phyloP scores from a whole-genome alignment of 129 eudicot genomes.

The Lactuca sativa region DNA sequence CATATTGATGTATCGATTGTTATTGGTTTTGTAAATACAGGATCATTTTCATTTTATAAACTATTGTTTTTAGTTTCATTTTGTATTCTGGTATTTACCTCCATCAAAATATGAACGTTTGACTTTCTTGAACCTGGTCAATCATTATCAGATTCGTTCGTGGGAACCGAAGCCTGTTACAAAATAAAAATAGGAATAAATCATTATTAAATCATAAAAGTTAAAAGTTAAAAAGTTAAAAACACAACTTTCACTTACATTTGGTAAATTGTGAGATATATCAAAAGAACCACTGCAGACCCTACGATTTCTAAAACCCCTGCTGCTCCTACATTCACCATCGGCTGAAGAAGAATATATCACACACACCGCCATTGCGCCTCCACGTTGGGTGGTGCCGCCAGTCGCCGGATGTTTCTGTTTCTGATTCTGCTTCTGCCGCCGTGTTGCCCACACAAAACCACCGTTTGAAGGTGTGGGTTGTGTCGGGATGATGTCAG shows the following conservation, averaged over 20 bases:
- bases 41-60: constrained; percentile 9
- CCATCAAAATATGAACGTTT: constrained; percentile 33
- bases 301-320: constrained; percentile 30
- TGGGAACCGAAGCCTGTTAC: background rate
- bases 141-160: background rate
- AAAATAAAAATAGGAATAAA: too few species aligned
- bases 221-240: too few species aligned
- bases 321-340: constrained; percentile 28
- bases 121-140: constrained; percentile 22
- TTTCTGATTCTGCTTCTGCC: background rate
- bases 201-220: background rate
- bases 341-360: constrained; percentile 8
- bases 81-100: constrained; percentile 33
- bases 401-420: constrained; percentile 27
- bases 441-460: constrained; percentile 57
- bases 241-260: constrained; percentile 35
- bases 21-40: constrained; percentile 25
- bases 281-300: constrained; percentile 35
- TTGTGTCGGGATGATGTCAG: constrained; percentile 45
- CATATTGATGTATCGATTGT: constrained; percentile 1
- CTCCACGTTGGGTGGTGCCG: constrained; percentile 24
- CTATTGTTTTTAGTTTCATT: constrained; percentile 16
- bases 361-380: background rate
- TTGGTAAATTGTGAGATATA: constrained; percentile 39
- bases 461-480: constrained; percentile 51